Conservation (phyloP, 176 grass and related monocot genomes). For the Bolboschoenus planiculmis region DNA sequence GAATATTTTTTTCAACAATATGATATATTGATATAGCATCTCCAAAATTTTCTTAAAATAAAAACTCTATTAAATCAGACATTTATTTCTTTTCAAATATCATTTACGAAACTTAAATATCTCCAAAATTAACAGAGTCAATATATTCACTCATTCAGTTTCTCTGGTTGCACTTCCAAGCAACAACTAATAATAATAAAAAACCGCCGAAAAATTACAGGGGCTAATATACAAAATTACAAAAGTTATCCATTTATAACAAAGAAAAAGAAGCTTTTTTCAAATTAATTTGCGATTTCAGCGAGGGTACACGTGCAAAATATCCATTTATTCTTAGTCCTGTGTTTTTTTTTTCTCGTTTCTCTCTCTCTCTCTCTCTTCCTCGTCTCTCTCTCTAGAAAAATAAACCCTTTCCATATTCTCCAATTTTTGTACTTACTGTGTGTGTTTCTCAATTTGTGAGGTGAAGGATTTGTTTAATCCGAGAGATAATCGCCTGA, state of each 20-base stretch:
- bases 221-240: background rate
- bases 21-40: no score
- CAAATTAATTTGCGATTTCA: background rate
- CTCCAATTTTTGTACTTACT: conserved; percentile 13
- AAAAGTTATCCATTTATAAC: background rate
- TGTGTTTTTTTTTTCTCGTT: background rate
- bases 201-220: background rate
- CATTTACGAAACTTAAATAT: no score
- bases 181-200: no score
- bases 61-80: no score
- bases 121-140: no score
- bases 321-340: background rate
- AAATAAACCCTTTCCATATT: conserved; percentile 16
- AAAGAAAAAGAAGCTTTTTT: background rate
- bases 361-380: background rate
- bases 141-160: no score
- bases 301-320: conserved; percentile 12
- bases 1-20: no score
- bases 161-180: no score
- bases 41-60: no score
- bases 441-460: background rate
- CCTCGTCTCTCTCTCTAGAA: background rate
- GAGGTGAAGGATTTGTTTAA: conserved; percentile 7
- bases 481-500: background rate
- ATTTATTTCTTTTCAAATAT: no score